These are phyloP conservation scores for Paramecium bursaria DNA, from an alignment of 73 alveolate genomes.

Conservation along the genomic window DNA sequence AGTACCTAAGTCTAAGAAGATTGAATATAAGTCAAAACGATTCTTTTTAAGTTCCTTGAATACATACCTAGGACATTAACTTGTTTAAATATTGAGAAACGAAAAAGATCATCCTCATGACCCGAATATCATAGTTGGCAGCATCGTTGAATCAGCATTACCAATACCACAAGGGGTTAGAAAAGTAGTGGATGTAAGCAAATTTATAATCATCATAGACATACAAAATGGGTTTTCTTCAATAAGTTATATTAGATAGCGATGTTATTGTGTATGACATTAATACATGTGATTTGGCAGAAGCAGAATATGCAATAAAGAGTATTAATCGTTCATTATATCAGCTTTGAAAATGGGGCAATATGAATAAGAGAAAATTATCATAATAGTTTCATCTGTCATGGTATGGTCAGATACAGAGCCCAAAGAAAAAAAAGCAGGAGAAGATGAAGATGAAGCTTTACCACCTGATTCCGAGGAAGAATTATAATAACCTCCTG, in stretches of 20 bases:
- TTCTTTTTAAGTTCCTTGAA: constrained; percentile 64
- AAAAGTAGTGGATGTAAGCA: constrained; percentile 62
- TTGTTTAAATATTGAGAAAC: constrained; percentile 64
- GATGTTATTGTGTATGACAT: constrained; percentile 69
- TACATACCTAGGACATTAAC: constrained; percentile 64
- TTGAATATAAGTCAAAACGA: constrained; percentile 61
- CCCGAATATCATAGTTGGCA: constrained; percentile 69
- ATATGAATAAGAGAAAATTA: constrained; percentile 60
- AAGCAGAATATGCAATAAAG: constrained; percentile 67
- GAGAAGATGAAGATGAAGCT: constrained; percentile 67
- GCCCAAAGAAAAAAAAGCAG: constrained; percentile 69
- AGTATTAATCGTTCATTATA: background rate
- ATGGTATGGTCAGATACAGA: constrained; percentile 81
- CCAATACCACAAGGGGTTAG: constrained; percentile 59
- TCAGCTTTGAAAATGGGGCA: constrained; percentile 62
- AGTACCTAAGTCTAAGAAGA: constrained; percentile 56
- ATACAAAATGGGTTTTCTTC: constrained; percentile 44
- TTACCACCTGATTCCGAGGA: constrained; percentile 65
- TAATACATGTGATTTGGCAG: constrained; percentile 64
- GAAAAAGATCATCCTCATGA: constrained; percentile 65
- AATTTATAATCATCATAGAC: constrained; percentile 7
- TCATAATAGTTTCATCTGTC: constrained; percentile 72
- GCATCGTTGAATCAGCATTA: background rate
- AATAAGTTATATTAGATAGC: constrained; percentile 66
- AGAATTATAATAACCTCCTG: constrained; percentile 39